Evolutionary conservation across 2,329 filamentous ascomycete species (phyloP).

Genomic region (Aspergillaceae sp.): DNA sequence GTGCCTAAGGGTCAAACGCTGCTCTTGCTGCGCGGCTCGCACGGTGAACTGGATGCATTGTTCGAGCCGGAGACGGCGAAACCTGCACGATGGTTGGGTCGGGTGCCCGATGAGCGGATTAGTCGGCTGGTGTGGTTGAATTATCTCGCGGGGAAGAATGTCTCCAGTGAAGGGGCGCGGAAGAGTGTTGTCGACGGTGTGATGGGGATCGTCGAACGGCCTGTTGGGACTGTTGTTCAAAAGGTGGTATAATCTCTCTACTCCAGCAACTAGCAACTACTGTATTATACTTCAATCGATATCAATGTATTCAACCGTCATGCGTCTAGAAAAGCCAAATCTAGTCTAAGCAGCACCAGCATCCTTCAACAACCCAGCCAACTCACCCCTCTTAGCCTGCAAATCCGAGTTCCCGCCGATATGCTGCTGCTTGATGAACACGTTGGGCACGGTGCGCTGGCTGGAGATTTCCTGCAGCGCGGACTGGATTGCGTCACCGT

Average conservation of each 20-base stretch:
- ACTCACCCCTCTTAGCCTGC: constrained; percentile 55
- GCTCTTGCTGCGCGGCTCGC: constrained; percentile 58
- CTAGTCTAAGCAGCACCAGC: constrained; percentile 51
- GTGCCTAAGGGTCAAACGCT: constrained; percentile 75
- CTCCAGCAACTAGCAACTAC: not conserved
- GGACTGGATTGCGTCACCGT: constrained; percentile 73
- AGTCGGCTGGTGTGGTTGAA: constrained; percentile 78
- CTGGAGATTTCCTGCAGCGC: constrained; percentile 70
- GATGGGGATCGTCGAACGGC: constrained; percentile 78
- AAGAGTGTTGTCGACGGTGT: constrained; percentile 78
- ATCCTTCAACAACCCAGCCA: constrained; percentile 56
- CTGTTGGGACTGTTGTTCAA: constrained; percentile 75
- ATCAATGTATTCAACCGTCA: not conserved
- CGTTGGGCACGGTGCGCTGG: constrained; percentile 89
- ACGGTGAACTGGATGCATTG: constrained; percentile 59
- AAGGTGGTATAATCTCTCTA: constrained; percentile 48
- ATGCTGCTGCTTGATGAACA: constrained; percentile 84
- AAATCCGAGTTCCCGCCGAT: constrained; percentile 94
- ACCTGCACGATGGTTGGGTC: constrained; percentile 54
- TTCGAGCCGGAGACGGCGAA: constrained; percentile 48
- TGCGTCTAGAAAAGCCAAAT: not conserved
- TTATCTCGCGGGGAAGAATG: constrained; percentile 77
- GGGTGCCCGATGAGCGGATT: constrained; percentile 68
- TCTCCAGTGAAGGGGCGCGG: constrained; percentile 75
- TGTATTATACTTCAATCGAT: constrained; percentile 6